Percentiles rank a stretch among this genome's conserved stretches.
Conservation (phyloP, 768 basidiomycete genomes). For the Lepiota brunneoincarnata region DNA sequence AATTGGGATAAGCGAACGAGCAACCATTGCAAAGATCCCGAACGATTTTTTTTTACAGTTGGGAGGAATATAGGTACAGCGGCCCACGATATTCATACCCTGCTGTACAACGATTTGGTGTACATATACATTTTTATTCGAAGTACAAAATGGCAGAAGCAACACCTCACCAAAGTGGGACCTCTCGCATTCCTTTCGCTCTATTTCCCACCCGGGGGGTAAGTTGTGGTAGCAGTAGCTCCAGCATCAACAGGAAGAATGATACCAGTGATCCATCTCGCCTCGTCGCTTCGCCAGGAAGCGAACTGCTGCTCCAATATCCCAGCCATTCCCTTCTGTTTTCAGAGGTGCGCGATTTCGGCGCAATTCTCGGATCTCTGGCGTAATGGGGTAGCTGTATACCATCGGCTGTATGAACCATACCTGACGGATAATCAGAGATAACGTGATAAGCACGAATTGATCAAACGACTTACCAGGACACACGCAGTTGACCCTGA, state of each 20-base stretch:
- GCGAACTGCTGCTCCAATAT: conserved; percentile 35
- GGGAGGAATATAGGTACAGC: no score
- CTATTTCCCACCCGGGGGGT: no score
- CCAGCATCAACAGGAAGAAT: conserved; percentile 41
- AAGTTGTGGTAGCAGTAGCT: conserved; percentile 27
- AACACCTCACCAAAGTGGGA: no score
- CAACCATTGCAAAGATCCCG: no score
- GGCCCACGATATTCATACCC: no score
- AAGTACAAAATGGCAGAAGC: no score
- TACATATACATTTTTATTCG: no score
- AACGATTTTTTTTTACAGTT: no score
- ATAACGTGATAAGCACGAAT: not conserved
- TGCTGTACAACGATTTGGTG: no score
- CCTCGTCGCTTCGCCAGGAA: conserved; percentile 40
- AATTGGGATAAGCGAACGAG: no score
- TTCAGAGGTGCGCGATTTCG: conserved; percentile 33
- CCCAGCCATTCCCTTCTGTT: conserved; percentile 44
- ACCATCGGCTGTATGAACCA: conserved; percentile 43
- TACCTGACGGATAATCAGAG: conserved; percentile 21
- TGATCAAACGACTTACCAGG: conserved; percentile 26
- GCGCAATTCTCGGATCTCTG: conserved; percentile 33
- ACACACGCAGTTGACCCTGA: conserved; percentile 40
- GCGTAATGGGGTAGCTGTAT: conserved; percentile 31
- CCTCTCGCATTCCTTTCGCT: no score
- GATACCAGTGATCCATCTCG: conserved; percentile 41